A percentile compares a stretch with the other conserved stretches of the same genome.
phyloP scores from a whole-genome alignment of 1,139 yeast genomes.

The Arxiozyma slooffiae region DNA sequence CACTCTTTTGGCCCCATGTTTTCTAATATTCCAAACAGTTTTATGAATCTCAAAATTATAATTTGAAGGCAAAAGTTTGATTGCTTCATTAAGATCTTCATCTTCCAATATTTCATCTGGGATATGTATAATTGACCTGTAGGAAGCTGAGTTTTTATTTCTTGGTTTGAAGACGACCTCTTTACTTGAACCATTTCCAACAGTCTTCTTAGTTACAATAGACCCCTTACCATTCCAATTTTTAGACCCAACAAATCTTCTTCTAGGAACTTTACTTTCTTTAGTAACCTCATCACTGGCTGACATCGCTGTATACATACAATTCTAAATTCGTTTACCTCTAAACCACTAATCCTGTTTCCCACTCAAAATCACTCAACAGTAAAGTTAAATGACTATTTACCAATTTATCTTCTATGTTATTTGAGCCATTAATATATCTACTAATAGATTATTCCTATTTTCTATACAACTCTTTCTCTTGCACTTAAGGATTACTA shows the following conservation, averaged over 20 bases:
- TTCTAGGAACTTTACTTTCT: slow-evolving; percentile 25
- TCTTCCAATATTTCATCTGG: slow-evolving; percentile 79
- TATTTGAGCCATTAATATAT: neutral
- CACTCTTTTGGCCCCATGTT: slow-evolving; percentile 62
- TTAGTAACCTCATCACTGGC: neutral
- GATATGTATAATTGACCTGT: slow-evolving; percentile 72
- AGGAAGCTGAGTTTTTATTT: slow-evolving; percentile 25
- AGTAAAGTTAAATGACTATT: neutral
- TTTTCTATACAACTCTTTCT: neutral
- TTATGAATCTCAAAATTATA: slow-evolving; percentile 94
- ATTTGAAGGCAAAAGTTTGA: slow-evolving; percentile 72
- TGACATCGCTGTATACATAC: neutral
- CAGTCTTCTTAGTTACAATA: slow-evolving; percentile 2
- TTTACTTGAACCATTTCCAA: slow-evolving; percentile 12
- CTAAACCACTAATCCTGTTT: neutral
- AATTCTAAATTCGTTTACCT: neutral
- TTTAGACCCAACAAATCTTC: slow-evolving; percentile 39
- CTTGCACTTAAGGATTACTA: neutral
- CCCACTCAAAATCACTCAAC: neutral
- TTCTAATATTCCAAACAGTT: slow-evolving; percentile 84
- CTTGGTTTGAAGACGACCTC: slow-evolving; percentile 28
- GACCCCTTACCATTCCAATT: slow-evolving; percentile 12
- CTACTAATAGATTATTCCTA: neutral
- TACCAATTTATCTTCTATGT: too few relatives aligned
- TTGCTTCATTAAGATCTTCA: slow-evolving; percentile 69